A percentile compares a stretch with the other conserved stretches of the same genome.
These are phyloP conservation scores for Claviceps monticola DNA, from an alignment of 2,329 filamentous ascomycete species.

Conservation along the genomic window DNA sequence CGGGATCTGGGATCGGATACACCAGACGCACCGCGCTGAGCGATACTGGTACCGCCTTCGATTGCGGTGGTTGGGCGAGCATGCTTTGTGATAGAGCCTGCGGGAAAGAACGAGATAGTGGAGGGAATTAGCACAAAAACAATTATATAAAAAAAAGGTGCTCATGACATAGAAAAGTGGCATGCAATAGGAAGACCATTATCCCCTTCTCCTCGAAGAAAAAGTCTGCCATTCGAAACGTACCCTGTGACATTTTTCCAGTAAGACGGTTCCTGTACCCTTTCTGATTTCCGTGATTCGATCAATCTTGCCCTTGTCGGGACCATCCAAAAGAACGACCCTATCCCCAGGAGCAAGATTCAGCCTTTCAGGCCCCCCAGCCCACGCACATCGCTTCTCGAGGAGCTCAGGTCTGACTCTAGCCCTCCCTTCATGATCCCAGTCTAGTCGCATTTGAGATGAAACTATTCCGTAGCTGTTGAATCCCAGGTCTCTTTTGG, in stretches of 20 bases:
- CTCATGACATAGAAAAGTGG: neutral
- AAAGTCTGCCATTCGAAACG: constrained; percentile 11
- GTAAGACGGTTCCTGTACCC: constrained; percentile 38
- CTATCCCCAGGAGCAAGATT: constrained; percentile 59
- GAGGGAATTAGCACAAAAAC: neutral
- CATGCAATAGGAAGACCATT: neutral
- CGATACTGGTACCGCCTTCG: constrained; percentile 37
- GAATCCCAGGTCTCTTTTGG: constrained; percentile 57
- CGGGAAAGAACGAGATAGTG: neutral
- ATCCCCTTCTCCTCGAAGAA: neutral
- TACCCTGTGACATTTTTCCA: constrained; percentile 53
- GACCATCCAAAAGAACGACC: constrained; percentile 66
- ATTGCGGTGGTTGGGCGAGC: constrained; percentile 17
- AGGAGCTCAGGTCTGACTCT: constrained; percentile 20
- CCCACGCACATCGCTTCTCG: constrained; percentile 36
- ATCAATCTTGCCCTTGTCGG: constrained; percentile 74
- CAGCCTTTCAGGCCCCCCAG: constrained; percentile 40
- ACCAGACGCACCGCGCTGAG: constrained; percentile 70
- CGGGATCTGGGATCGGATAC: constrained; percentile 53
- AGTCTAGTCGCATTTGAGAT: constrained; percentile 23
- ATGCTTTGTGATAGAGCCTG: constrained; percentile 17
- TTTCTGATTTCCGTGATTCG: constrained; percentile 46
- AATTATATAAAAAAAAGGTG: neutral
- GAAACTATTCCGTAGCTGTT: constrained; percentile 44
- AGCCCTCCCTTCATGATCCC: constrained; percentile 18